A percentile compares a stretch with the other conserved stretches of the same genome.
phyloP scores from a whole-genome alignment of 345 rosid species.

The Boechera stricta region DNA sequence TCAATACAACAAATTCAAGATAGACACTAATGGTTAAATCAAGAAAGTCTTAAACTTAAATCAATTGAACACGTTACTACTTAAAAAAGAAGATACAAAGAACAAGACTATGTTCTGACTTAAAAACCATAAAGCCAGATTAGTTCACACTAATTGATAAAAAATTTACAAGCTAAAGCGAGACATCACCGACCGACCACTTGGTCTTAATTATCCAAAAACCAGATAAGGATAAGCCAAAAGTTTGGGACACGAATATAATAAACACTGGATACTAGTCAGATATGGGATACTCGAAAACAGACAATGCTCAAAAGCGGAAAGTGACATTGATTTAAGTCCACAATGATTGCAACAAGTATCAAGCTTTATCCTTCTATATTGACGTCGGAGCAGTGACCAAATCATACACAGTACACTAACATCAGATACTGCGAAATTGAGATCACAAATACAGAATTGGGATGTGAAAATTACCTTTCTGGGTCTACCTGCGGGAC shows the following conservation, averaged over 20 bases:
- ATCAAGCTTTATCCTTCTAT: not conserved
- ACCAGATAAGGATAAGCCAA: constrained; percentile 32
- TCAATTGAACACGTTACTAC: constrained; percentile 1
- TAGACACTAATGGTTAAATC: constrained; percentile 5
- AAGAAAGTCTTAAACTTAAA: not conserved
- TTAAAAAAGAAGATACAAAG: not conserved
- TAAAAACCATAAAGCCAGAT: not conserved
- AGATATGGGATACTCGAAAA: constrained; percentile 7
- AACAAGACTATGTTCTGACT: constrained; percentile 3
- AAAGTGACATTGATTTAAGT: constrained; percentile 33
- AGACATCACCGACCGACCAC: constrained; percentile 32
- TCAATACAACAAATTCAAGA: constrained; percentile 15
- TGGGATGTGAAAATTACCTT: constrained; percentile 50
- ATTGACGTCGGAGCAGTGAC: not conserved
- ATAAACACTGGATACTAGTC: constrained; percentile 24
- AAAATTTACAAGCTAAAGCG: not conserved
- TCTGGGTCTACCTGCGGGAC: constrained; percentile 68
- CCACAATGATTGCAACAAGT: constrained; percentile 33
- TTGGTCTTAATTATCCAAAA: constrained; percentile 25
- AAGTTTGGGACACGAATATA: constrained; percentile 21
- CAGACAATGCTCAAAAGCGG: constrained; percentile 33
- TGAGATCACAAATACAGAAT: not conserved
- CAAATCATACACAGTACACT: not conserved
- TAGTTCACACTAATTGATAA: not conserved
- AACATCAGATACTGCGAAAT: not conserved